Base-by-base conservation (phyloP, 2,329 filamentous ascomycete genomes). In the Ilyonectria mors-panacis region DNA sequence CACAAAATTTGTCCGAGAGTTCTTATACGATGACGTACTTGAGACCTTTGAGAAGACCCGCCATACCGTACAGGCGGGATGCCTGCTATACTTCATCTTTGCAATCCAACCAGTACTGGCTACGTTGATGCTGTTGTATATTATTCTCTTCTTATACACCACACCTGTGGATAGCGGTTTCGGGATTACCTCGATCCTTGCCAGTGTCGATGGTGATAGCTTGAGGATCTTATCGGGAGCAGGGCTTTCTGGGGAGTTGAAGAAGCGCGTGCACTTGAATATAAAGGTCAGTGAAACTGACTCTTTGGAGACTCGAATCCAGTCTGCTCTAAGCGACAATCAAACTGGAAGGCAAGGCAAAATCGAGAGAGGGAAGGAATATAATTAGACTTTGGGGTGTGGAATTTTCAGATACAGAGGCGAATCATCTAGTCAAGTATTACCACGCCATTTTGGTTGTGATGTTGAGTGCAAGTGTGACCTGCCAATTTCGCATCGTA, bases 151-250 rank as follows among this genome's bases (percentile, higher is more conserved):
- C 2, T 48, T 55, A 4, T 45, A 58, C 8, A 44, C 45, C 13
- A 45, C 39, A 17, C 62, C 62, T 8, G n/a, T 65, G 37, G 48
- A 28, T 8, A 54, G 23, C 8, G 48, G 55, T 8, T 65, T 59
- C 28, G 62, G 62, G 4, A 12, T 65, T 35, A 21, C 30, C 8
- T 37, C 62, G 7, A 65, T 65, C 17, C 37, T 65, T 2, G 21
- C 62, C 6, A 30, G 62, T 19, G 13, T 65, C 17, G 37, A 48
- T 10, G 23, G 6, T 13, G 37, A 45, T 6, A 65, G 55, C n/a
- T 13, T 65, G n/a, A 35, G 8, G 2, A 54, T 45, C 1, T 23
- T 62, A 33, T 33, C n/a, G 13, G 59, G 51, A 2, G 50, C 59
- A 10, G 59, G 50, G 26, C 26, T 12, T 28, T 62, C 59, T 23